These are phyloP conservation scores for Ceratobasidium sp. DNA, from an alignment of 1,284 basidiomycete species.

Conservation along the genomic window DNA sequence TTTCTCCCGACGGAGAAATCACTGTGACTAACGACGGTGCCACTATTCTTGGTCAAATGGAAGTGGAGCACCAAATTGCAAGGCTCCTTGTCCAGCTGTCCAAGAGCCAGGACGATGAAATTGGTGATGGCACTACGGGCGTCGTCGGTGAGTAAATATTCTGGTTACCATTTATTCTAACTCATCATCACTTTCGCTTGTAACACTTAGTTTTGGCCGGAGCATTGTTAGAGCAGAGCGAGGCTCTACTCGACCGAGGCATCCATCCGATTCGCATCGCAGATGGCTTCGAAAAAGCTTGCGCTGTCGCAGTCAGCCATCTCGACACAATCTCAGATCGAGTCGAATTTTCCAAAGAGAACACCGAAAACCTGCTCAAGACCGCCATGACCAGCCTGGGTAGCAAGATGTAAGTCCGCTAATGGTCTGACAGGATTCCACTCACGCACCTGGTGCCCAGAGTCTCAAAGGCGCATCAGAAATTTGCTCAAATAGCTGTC, in stretches of 20 bases:
- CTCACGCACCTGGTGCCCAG: constrained; percentile 54
- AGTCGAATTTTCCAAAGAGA: constrained; percentile 82
- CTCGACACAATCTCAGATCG: constrained; percentile 93
- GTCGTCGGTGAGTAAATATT: constrained; percentile 81
- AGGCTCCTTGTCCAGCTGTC: constrained; percentile 96
- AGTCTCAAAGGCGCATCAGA: constrained; percentile 93
- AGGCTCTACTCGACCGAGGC: constrained; percentile 91
- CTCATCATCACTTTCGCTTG: not conserved
- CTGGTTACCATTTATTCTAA: too few species aligned
- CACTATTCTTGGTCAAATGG: constrained; percentile 94
- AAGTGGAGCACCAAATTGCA: constrained; percentile 98
- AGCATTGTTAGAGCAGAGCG: constrained; percentile 90
- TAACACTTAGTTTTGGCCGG: constrained; percentile 83
- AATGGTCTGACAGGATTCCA: too few species aligned
- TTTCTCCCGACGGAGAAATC: constrained; percentile 97
- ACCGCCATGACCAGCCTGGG: constrained; percentile 96
- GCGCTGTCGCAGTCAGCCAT: constrained; percentile 86
- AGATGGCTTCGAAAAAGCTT: constrained; percentile 96
- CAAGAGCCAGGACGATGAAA: constrained; percentile 98
- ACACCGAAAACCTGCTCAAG: constrained; percentile 89
- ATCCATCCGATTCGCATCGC: constrained; percentile 99
- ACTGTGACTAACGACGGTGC: constrained; percentile 99
- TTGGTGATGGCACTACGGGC: constrained; percentile 98
- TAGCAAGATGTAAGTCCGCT: constrained; percentile 88
- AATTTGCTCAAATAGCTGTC: constrained; percentile 97